Percentiles rank a stretch among this genome's conserved stretches.
Conservation (phyloP, 2,329 filamentous ascomycete species). For the Claviceps quebecensis region DNA sequence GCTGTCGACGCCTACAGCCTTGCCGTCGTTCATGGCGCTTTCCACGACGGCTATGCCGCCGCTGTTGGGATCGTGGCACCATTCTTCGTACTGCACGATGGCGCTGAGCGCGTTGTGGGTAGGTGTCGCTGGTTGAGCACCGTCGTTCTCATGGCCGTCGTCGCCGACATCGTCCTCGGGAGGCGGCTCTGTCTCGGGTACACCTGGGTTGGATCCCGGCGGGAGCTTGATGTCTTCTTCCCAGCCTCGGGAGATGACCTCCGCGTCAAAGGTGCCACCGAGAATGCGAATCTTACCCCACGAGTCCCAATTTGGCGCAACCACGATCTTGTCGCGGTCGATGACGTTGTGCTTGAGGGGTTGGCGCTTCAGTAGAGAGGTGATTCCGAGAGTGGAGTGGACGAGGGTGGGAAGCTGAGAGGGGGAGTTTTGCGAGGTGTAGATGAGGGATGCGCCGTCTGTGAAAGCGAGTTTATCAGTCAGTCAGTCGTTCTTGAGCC, state of each 20-base stretch:
- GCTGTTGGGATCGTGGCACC: constrained; percentile 60
- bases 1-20: constrained; percentile 21
- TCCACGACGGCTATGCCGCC: constrained; percentile 34
- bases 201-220: constrained; percentile 12
- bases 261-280: constrained; percentile 82
- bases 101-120: constrained; percentile 28
- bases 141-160: neutral
- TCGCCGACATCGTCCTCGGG: constrained; percentile 11
- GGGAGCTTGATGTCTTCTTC: constrained; percentile 61
- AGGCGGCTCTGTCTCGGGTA: constrained; percentile 11
- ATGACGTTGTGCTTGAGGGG: constrained; percentile 82
- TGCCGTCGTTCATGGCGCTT: constrained; percentile 23
- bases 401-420: constrained; percentile 68
- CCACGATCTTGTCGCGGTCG: constrained; percentile 83
- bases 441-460: constrained; percentile 78
- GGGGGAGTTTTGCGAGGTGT: constrained; percentile 62
- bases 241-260: constrained; percentile 75
- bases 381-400: constrained; percentile 76
- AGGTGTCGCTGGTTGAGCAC: neutral
- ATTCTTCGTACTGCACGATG: constrained; percentile 63
- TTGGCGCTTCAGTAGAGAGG: constrained; percentile 65
- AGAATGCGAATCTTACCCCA: constrained; percentile 94
- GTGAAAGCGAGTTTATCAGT: constrained; percentile 3
- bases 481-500: neutral
- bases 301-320: constrained; percentile 95